Evolutionary conservation across 2,329 filamentous ascomycete species (phyloP).

Genomic region (Beauveria sp.): DNA sequence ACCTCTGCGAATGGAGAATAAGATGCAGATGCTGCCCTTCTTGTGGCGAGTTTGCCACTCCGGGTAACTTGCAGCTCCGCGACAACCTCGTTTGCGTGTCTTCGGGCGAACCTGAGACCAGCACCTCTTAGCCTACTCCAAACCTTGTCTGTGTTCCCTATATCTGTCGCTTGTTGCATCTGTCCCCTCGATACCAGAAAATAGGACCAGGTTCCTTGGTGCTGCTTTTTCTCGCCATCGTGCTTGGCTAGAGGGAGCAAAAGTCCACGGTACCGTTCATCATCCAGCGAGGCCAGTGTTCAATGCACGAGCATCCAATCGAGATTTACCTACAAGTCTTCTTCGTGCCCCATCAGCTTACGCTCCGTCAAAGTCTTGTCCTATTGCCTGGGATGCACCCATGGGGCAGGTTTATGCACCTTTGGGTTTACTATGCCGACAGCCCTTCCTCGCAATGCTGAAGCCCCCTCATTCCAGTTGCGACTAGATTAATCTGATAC

Average conservation of each 20-base stretch:
- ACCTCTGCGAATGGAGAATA: neutral
- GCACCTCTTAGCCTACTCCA: conserved; percentile 82
- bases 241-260: conserved; percentile 72
- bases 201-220: conserved; percentile 48
- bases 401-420: conserved; percentile 65
- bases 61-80: conserved; percentile 59
- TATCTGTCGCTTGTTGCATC: conserved; percentile 63
- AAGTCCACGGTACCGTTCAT: conserved; percentile 85
- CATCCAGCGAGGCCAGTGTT: conserved; percentile 71
- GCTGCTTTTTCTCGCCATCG: conserved; percentile 47
- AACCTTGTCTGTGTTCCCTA: conserved; percentile 58
- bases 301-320: conserved; percentile 74
- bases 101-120: conserved; percentile 92
- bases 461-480: conserved; percentile 55
- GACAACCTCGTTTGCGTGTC: conserved; percentile 60
- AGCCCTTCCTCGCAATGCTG: conserved; percentile 24
- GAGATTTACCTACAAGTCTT: conserved; percentile 81
- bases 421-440: conserved; percentile 60
- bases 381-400: conserved; percentile 79
- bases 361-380: conserved; percentile 72
- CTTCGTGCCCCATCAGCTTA: conserved; percentile 40
- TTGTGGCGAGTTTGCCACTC: conserved; percentile 63
- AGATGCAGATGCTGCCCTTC: neutral
- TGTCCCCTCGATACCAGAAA: conserved; percentile 65
- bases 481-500: too few species aligned